Evolutionary conservation across 2,329 filamentous ascomycete genomes (phyloP).

Genomic region (Sclerotinia subarctica): DNA sequence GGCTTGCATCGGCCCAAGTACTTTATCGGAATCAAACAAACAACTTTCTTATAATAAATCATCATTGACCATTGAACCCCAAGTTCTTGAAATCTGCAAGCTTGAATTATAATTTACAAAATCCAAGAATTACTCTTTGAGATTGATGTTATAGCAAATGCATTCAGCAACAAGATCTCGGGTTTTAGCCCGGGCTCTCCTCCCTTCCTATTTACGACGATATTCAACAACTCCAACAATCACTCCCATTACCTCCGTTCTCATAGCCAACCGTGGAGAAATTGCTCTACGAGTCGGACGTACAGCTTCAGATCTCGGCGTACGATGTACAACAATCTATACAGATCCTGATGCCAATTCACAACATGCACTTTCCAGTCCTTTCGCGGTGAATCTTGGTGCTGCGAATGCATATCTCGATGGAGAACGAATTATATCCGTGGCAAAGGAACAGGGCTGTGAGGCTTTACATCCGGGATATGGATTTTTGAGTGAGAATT

Average conservation of each 20-base stretch:
- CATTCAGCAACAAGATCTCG: slow-evolving; percentile 33
- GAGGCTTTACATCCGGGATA: slow-evolving; percentile 94
- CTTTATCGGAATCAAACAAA: neutral
- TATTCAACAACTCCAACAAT: slow-evolving; percentile 24
- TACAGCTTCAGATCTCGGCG: slow-evolving; percentile 84
- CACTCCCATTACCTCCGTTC: slow-evolving; percentile 68
- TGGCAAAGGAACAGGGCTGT: slow-evolving; percentile 83
- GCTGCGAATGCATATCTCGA: slow-evolving; percentile 86
- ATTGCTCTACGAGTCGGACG: slow-evolving; percentile 91
- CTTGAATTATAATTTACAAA: neutral
- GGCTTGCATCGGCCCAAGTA: slow-evolving; percentile 7
- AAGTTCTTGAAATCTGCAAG: neutral
- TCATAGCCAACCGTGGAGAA: slow-evolving; percentile 96
- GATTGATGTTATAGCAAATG: slow-evolving; percentile 27
- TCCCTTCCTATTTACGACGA: slow-evolving; percentile 26
- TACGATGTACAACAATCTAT: slow-evolving; percentile 90
- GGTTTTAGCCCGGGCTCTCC: slow-evolving; percentile 33
- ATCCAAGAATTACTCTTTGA: neutral
- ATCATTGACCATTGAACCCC: neutral
- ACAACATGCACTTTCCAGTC: slow-evolving; percentile 84
- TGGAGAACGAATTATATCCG: slow-evolving; percentile 83
- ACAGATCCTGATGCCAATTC: slow-evolving; percentile 85
- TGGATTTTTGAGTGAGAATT: slow-evolving; percentile 93
- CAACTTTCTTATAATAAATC: neutral
- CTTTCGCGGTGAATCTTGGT: slow-evolving; percentile 80